Evolutionary conservation across 2,329 filamentous ascomycete genomes (phyloP).

Genomic region (Neopestalotiopsis sp.): DNA sequence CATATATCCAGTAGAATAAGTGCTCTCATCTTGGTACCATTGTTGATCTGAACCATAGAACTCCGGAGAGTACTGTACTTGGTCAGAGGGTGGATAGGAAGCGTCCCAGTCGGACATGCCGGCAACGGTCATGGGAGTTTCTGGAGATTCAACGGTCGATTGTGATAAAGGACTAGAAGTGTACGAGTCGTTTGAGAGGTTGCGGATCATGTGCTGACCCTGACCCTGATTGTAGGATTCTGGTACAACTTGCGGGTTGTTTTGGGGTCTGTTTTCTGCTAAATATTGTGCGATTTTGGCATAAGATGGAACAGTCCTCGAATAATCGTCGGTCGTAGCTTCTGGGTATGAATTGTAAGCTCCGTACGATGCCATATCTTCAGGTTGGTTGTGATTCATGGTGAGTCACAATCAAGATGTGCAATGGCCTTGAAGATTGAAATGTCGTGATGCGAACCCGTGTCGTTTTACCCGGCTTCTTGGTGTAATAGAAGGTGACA

Average conservation of each 20-base stretch:
- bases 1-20: neutral
- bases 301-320: neutral
- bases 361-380: constrained; percentile 5
- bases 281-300: neutral
- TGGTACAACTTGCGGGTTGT: neutral
- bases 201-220: constrained; percentile 9
- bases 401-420: neutral
- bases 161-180: constrained; percentile 4
- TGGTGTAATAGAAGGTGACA: neutral
- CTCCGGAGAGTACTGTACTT: neutral
- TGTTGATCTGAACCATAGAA: neutral
- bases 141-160: constrained; percentile 2
- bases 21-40: neutral
- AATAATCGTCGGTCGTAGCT: neutral
- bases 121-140: neutral
- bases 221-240: neutral
- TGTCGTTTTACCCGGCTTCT: constrained; percentile 9
- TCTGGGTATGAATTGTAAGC: constrained; percentile 10
- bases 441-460: constrained; percentile 11
- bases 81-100: neutral
- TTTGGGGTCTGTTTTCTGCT: too few species aligned
- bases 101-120: neutral
- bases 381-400: constrained; percentile 4
- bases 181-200: constrained; percentile 4
- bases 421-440: neutral